Percentiles rank a stretch among this genome's conserved stretches.
Evolutionary conservation across 192 early-diverging fungal genomes (phyloP).

Genomic region (Funneliformis mosseae): DNA sequence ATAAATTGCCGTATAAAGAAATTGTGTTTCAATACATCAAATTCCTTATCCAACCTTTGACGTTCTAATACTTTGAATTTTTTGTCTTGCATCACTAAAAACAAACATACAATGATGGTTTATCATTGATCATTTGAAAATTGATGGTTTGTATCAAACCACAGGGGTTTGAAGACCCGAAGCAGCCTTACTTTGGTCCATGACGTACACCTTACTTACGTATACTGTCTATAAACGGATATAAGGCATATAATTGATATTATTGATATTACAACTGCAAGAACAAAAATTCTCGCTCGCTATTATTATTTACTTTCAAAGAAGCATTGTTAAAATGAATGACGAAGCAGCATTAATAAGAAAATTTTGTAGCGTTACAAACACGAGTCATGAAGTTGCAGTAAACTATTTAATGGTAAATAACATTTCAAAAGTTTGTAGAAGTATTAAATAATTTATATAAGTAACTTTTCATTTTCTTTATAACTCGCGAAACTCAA

Average conservation of each 20-base stretch:
- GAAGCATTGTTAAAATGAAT: background rate
- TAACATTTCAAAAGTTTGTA: background rate
- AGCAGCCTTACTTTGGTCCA: background rate
- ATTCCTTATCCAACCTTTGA: background rate
- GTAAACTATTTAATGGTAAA: slow-evolving; percentile 67
- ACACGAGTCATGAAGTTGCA: slow-evolving; percentile 71
- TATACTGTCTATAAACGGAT: slow-evolving; percentile 13
- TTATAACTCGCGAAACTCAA: background rate
- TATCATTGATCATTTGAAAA: background rate
- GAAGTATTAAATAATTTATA: background rate
- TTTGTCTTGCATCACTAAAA: background rate
- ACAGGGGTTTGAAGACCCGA: background rate
- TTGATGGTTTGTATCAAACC: background rate
- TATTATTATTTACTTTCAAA: background rate
- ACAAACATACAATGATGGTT: background rate
- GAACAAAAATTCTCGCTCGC: background rate
- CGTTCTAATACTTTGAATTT: background rate
- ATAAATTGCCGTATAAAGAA: background rate
- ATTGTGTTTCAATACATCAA: background rate
- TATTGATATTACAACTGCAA: background rate
- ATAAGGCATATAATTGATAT: background rate
- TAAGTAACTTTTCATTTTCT: background rate
- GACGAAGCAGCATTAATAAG: background rate
- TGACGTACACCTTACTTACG: slow-evolving; percentile 17
- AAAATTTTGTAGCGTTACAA: slow-evolving; percentile 70